Evolutionary conservation across 257 asterid genomes (phyloP).

Genomic region (Pogostemon cablin): DNA sequence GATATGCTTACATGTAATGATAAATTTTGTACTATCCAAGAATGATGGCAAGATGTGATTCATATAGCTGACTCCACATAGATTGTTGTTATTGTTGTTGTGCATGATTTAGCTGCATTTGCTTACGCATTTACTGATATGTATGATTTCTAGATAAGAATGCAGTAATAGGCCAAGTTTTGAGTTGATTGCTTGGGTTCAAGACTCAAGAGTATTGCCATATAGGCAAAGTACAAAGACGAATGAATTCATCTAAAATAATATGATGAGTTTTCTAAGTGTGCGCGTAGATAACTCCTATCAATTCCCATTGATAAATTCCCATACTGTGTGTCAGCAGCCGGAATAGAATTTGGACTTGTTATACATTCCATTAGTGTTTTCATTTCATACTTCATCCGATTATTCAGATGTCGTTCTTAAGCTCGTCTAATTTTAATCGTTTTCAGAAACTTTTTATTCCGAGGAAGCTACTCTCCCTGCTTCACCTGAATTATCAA

Average conservation of each 20-base stretch:
- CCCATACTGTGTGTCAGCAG: not conserved
- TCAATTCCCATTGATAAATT: not conserved
- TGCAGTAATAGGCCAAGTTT: not conserved
- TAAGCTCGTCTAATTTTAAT: slow-evolving; percentile 14
- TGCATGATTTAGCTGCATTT: slow-evolving; percentile 5
- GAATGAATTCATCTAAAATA: not conserved
- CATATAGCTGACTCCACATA: not conserved
- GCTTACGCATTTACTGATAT: not conserved
- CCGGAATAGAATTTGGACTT: not conserved
- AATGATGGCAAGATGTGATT: not conserved
- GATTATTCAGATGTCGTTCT: not conserved
- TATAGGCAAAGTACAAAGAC: too few species aligned
- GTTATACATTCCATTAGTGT: not conserved
- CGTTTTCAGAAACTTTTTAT: slow-evolving; percentile 48
- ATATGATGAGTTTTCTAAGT: not conserved
- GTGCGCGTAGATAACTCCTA: not conserved
- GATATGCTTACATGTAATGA: not conserved
- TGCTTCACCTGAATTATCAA: slow-evolving; percentile 49
- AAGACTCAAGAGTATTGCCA: too few species aligned
- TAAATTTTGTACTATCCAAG: not conserved
- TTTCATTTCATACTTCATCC: slow-evolving; percentile 2
- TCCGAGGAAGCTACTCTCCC: slow-evolving; percentile 49
- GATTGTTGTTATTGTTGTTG: not conserved
- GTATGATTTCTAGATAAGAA: not conserved
- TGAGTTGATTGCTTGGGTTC: not conserved